Base-by-base conservation (phyloP, 2,329 filamentous ascomycete species). In the Myrmaecium sp. region DNA sequence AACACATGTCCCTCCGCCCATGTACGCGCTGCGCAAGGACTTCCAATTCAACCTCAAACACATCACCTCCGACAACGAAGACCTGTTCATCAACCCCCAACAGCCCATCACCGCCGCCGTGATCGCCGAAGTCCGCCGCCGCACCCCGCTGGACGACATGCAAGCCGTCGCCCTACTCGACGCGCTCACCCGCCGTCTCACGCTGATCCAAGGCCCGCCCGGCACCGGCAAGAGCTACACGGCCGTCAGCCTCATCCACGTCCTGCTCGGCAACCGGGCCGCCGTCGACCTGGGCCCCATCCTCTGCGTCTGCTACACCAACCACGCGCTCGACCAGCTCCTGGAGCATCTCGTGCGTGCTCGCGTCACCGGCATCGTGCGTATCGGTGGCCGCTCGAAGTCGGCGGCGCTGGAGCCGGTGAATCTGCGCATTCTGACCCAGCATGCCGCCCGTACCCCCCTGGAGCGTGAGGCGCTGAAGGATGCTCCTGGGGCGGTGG, bases 201-300 rank as follows among this genome's bases (percentile, higher is more conserved):
- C 68, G 1, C 51, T 78, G 4, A 73, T 78, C 7, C 73, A 80
- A 49, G 75, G 75, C 0, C 74, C 74, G 0, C 74, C 74, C 0
- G 74, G 75, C 0, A 80, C 74, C 0, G 74, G 75, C 0, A 80
- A 80, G 40, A 65, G 58, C 4, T 77, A 63, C 34, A 57, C 63
- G 0, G 73, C 72, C 3, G 57, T 69, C 2, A 56, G 62, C 22
- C 42, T 78, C n/a, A 61, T 75, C 31, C 62, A 64, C 32, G 55
- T 60, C 0, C 40, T 74, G 5, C 39, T 74, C 53, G 7, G 60
- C 53, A 45, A 49, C 29, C 51, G 45, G 16, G 22, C 33, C 0
- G 39, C 33, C 11, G 47, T 37, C 1, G 27, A 41, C 0, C 34
- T 66, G 1, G 58, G 60, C 0, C 61, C 60, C 0, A 57, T 67